Evolutionary conservation across 305 asterid species (phyloP).

Genomic region (Salvia sclarea): DNA sequence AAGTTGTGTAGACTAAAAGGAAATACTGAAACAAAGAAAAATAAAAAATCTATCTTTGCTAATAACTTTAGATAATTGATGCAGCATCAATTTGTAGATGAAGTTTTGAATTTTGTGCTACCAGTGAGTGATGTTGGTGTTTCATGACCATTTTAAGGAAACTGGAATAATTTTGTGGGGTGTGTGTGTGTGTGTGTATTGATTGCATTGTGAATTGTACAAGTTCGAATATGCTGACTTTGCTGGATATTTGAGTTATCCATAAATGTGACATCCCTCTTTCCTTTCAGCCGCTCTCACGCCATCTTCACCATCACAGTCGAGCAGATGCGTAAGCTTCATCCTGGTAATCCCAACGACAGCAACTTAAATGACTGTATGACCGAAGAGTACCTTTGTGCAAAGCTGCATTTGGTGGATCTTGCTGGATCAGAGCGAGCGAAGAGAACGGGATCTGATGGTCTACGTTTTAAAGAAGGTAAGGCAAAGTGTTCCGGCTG

Average conservation of each 20-base stretch:
- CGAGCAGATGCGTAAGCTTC: constrained; percentile 84
- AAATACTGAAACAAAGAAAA: not conserved
- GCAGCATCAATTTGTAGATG: not conserved
- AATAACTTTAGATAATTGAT: not conserved
- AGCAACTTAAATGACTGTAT: constrained; percentile 58
- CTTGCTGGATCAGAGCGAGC: constrained; percentile 99
- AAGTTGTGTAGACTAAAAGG: too few relatives aligned
- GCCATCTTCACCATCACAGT: constrained; percentile 95
- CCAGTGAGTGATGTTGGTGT: not conserved
- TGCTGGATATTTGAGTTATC: not conserved
- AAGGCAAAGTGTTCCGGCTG: constrained; percentile 19
- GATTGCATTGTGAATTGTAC: not conserved
- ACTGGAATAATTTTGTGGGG: not conserved
- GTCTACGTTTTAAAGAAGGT: constrained; percentile 99
- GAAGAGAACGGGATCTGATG: constrained; percentile 98
- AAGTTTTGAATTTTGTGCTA: not conserved
- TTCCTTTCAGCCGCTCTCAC: constrained; percentile 81
- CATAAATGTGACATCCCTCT: not conserved
- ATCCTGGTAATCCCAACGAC: constrained; percentile 46
- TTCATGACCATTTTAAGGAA: not conserved
- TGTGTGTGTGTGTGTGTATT: not conserved
- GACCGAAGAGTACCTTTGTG: constrained; percentile 94
- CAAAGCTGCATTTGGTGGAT: constrained; percentile 98
- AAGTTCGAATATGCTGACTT: not conserved
- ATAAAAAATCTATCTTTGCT: not conserved